These are phyloP conservation scores for Aspergillus neoniger DNA, from an alignment of 2,329 filamentous ascomycete genomes.

Conservation along the genomic window DNA sequence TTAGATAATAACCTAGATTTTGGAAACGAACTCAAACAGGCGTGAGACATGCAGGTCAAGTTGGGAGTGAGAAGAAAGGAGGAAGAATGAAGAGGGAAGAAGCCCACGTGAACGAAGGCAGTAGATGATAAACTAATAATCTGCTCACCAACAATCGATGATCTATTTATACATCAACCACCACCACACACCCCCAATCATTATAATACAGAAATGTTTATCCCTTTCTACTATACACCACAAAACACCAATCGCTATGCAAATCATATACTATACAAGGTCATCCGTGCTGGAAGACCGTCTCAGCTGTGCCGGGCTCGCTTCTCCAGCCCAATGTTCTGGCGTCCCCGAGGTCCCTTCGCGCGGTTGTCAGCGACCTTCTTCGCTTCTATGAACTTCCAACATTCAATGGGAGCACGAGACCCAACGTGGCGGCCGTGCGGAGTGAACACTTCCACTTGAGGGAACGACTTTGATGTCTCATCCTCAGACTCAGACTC, in stretches of 20 bases:
- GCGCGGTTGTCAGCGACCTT: constrained; percentile 34
- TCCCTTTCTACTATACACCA: not conserved
- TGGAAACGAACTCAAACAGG: not conserved
- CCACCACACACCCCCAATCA: not conserved
- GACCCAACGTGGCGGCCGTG: constrained; percentile 74
- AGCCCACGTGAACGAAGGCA: not conserved
- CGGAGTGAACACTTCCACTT: constrained; percentile 82
- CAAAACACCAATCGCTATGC: constrained; percentile 20
- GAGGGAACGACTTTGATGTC: constrained; percentile 49
- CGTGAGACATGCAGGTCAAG: not conserved
- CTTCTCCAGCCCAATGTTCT: constrained; percentile 29
- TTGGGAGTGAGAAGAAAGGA: too few relatives aligned
- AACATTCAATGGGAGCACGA: constrained; percentile 37
- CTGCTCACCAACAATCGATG: not conserved
- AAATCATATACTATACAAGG: constrained; percentile 3
- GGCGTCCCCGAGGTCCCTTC: constrained; percentile 22
- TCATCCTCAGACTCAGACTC: constrained; percentile 21
- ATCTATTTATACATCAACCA: not conserved
- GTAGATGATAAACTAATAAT: not conserved
- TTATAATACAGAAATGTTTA: not conserved
- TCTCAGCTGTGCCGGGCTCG: constrained; percentile 13
- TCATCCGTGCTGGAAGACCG: not conserved
- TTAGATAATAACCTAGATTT: not conserved
- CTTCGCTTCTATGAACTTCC: constrained; percentile 36
- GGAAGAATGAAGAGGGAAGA: not conserved